phyloP scores from a whole-genome alignment of 1,284 basidiomycete genomes.

The Fomitopsis palustris region DNA sequence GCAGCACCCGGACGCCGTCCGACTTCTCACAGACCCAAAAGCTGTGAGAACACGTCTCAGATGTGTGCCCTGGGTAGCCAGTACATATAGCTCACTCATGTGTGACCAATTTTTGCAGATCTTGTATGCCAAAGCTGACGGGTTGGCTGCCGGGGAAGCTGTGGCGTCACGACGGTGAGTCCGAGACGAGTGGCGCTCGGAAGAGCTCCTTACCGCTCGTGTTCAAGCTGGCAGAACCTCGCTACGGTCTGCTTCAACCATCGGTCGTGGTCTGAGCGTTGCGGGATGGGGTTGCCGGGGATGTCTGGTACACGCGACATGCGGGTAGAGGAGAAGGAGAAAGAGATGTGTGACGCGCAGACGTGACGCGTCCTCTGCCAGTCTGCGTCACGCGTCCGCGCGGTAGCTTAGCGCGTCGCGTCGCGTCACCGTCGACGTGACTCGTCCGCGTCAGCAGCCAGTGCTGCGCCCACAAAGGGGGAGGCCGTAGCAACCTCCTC shows the following conservation, averaged over 20 bases:
- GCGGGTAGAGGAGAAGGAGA: background rate
- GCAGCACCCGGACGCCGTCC: constrained; percentile 92
- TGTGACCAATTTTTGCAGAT: constrained; percentile 73
- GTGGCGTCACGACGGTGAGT: background rate
- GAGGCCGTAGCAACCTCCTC: background rate
- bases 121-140: constrained; percentile 75
- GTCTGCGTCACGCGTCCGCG: constrained; percentile 1
- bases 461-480: background rate
- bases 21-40: constrained; percentile 99
- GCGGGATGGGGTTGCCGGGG: constrained; percentile 55
- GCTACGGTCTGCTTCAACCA: constrained; percentile 68
- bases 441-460: background rate
- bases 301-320: constrained; percentile 60
- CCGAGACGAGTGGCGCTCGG: background rate
- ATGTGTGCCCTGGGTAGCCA: background rate
- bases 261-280: constrained; percentile 50
- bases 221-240: constrained; percentile 58
- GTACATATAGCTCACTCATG: constrained; percentile 66
- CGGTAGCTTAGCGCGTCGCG: background rate
- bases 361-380: constrained; percentile 1
- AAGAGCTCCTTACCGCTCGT: constrained; percentile 43
- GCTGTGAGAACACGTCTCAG: constrained; percentile 38
- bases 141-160: constrained; percentile 93
- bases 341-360: background rate
- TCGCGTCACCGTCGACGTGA: background rate